Evolutionary conservation across 306 rosid genomes (phyloP).

Genomic region (Quercus alba): DNA sequence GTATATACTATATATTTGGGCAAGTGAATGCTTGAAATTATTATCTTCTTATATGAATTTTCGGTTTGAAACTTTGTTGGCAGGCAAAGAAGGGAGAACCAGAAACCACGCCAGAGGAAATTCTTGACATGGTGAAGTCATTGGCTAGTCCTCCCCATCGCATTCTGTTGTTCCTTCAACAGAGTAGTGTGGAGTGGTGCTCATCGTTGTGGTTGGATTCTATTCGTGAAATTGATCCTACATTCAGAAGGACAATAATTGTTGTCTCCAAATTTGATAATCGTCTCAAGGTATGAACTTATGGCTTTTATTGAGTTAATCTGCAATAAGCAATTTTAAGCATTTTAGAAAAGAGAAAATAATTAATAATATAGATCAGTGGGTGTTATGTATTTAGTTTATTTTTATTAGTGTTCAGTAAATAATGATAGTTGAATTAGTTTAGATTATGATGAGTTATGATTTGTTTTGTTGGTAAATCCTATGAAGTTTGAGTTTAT

Average conservation of each 20-base stretch:
- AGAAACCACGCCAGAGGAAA: conserved; percentile 86
- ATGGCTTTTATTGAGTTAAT: background rate
- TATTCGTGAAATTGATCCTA: conserved; percentile 85
- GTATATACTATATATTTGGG: background rate
- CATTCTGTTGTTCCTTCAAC: conserved; percentile 88
- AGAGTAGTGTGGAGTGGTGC: conserved; percentile 99
- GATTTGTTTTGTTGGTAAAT: too few species aligned
- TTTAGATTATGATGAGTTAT: too few species aligned
- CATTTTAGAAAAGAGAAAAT: background rate
- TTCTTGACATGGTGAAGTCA: conserved; percentile 92
- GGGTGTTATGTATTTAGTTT: too few species aligned
- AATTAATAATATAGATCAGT: background rate
- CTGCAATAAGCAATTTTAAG: background rate
- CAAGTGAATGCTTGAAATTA: conserved; percentile 4
- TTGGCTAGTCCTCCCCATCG: conserved; percentile 94
- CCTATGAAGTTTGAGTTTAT: too few species aligned
- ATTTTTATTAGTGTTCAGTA: too few species aligned
- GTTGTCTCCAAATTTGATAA: conserved; percentile 98
- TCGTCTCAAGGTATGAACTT: conserved; percentile 76
- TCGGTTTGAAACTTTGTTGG: conserved; percentile 7
- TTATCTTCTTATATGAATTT: background rate
- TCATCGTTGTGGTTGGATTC: conserved; percentile 93
- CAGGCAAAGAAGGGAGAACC: conserved; percentile 99
- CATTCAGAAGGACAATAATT: conserved; percentile 70
- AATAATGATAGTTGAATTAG: too few species aligned